These are phyloP conservation scores for Hibiscus tridactylites DNA, from an alignment of 345 rosid species.

Conservation along the genomic window DNA sequence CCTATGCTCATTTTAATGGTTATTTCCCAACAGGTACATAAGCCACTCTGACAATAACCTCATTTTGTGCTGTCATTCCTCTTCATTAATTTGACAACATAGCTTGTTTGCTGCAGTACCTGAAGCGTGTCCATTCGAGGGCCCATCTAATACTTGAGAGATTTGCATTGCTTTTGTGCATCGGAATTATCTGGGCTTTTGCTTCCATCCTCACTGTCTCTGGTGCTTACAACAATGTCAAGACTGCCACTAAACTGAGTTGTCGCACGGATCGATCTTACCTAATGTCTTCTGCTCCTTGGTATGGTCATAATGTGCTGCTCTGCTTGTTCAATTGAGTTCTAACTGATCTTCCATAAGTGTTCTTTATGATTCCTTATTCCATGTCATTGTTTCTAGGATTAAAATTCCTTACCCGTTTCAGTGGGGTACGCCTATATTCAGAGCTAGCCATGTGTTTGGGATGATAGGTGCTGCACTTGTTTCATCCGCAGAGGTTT, in stretches of 20 bases:
- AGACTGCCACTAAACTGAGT: neutral
- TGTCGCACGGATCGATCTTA: neutral
- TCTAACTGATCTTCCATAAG: neutral
- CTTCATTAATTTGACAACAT: neutral
- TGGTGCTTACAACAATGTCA: neutral
- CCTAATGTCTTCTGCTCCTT: neutral
- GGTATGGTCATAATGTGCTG: neutral
- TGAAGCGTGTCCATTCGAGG: neutral
- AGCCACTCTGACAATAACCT: neutral
- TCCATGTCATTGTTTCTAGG: neutral
- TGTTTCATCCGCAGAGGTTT: neutral
- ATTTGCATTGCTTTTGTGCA: neutral
- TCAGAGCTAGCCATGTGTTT: neutral
- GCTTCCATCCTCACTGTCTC: neutral
- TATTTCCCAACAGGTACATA: neutral
- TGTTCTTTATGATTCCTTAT: neutral
- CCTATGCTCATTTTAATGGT: neutral
- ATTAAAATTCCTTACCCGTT: neutral
- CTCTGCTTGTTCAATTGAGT: neutral
- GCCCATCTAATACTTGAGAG: neutral
- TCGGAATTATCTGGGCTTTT: neutral
- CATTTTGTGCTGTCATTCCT: neutral
- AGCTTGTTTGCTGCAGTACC: neutral
- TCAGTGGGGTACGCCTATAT: neutral
- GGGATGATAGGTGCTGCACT: conserved; percentile 1